Conservation (phyloP, 176 grass and related monocot genomes). For the Hsuehochloa calcarea region DNA sequence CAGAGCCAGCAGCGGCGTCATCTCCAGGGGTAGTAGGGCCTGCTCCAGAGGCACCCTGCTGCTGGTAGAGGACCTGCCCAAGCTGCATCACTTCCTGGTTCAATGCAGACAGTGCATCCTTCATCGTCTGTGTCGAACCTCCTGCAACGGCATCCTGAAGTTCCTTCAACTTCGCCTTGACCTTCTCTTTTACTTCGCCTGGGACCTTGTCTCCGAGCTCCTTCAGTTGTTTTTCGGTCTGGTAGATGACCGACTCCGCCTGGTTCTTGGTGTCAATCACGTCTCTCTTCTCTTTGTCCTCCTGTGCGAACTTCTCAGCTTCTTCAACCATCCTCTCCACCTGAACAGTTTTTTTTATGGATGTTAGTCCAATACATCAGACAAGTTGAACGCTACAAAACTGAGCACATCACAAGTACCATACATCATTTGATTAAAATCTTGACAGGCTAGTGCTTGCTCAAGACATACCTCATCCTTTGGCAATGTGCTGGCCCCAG, state of each 20-base stretch:
- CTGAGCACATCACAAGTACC: too few relatives aligned
- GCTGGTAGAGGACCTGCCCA: constrained; percentile 62
- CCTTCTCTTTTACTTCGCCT: constrained; percentile 53
- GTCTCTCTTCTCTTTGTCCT: constrained; percentile 76
- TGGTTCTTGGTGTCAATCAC: constrained; percentile 80
- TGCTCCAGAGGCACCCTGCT: constrained; percentile 45
- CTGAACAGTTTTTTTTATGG: constrained; percentile 18
- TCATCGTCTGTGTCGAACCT: constrained; percentile 50
- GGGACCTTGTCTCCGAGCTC: constrained; percentile 75
- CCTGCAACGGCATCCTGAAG: constrained; percentile 49
- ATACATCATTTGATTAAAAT: not conserved
- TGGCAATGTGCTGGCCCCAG: constrained; percentile 63
- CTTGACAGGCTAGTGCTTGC: not conserved
- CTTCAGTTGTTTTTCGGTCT: constrained; percentile 82
- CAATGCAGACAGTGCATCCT: constrained; percentile 54
- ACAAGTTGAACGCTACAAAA: not conserved
- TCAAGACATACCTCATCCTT: constrained; percentile 52
- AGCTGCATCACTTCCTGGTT: constrained; percentile 88
- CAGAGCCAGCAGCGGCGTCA: constrained; percentile 29
- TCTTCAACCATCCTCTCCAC: constrained; percentile 73
- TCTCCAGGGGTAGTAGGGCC: constrained; percentile 41
- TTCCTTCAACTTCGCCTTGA: constrained; percentile 54
- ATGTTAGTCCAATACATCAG: not conserved
- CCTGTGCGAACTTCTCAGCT: constrained; percentile 65
- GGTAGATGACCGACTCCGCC: constrained; percentile 67